phyloP scores from a whole-genome alignment of 257 asterid species.

The Forsythia viridissima region DNA sequence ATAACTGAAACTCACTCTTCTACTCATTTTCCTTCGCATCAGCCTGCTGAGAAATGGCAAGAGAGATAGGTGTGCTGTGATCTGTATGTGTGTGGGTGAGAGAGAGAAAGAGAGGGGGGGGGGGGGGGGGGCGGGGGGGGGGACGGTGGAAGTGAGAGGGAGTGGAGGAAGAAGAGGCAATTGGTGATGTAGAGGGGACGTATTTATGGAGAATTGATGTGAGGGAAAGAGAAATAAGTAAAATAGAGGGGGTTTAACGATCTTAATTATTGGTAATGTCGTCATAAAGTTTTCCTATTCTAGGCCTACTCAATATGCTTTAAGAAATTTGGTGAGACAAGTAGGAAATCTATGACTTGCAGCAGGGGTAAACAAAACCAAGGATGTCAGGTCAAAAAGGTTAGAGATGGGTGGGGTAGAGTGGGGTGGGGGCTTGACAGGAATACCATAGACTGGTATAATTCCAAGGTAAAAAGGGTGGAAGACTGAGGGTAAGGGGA shows the following conservation, averaged over 20 bases:
- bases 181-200: constrained; percentile 28
- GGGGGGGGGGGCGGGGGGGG: no score
- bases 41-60: neutral
- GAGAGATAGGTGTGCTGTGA: neutral
- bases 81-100: constrained; percentile 6
- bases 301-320: neutral
- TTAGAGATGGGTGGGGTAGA: neutral
- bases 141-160: neutral
- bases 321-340: neutral
- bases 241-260: neutral
- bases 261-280: constrained; percentile 12
- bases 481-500: neutral
- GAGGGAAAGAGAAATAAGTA: constrained; percentile 13
- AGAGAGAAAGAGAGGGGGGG: constrained; percentile 14
- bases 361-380: neutral
- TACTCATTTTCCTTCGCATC: constrained; percentile 32
- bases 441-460: neutral
- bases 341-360: neutral
- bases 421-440: neutral
- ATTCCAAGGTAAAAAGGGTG: neutral
- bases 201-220: constrained; percentile 44
- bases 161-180: constrained; percentile 19
- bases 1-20: constrained; percentile 59
- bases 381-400: neutral
- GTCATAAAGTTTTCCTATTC: neutral